A percentile compares a stretch with the other conserved stretches of the same genome.
Conservation (phyloP, 805 yeast species). For the Sugiyamaella boreocaroliniensis region DNA sequence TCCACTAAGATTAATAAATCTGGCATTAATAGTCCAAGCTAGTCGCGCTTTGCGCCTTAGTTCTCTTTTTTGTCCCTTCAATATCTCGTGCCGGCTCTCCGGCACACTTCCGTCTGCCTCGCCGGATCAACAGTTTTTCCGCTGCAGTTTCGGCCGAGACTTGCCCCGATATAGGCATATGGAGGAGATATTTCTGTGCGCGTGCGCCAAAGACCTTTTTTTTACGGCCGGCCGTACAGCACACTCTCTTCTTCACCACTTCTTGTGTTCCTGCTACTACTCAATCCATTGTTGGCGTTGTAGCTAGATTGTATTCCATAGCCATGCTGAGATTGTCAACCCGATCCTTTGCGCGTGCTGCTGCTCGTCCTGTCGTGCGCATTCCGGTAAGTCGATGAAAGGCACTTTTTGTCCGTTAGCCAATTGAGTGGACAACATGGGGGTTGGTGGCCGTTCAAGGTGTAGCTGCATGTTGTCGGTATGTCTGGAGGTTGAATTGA, state of each 20-base stretch:
- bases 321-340: not conserved
- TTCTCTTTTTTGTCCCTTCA: too few relatives aligned
- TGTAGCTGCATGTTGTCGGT: too few relatives aligned
- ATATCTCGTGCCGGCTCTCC: too few relatives aligned
- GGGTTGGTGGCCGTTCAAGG: too few relatives aligned
- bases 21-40: too few relatives aligned
- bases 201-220: not conserved
- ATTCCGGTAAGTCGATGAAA: not conserved
- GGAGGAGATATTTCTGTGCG: not conserved
- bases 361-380: constrained; percentile 1
- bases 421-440: too few relatives aligned
- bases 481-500: too few relatives aligned
- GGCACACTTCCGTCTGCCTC: too few relatives aligned
- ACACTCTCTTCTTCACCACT: not conserved
- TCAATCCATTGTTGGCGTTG: not conserved
- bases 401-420: not conserved
- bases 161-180: not conserved
- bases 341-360: not conserved
- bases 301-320: not conserved
- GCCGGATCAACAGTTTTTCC: not conserved
- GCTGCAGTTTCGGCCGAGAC: not conserved
- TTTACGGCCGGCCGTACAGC: not conserved
- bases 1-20: too few relatives aligned
- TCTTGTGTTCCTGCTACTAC: not conserved
- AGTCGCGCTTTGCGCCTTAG: too few relatives aligned